A percentile compares a stretch with the other conserved stretches of the same genome.
Evolutionary conservation across 1,284 basidiomycete species (phyloP).

Genomic region (Mycena sp.): DNA sequence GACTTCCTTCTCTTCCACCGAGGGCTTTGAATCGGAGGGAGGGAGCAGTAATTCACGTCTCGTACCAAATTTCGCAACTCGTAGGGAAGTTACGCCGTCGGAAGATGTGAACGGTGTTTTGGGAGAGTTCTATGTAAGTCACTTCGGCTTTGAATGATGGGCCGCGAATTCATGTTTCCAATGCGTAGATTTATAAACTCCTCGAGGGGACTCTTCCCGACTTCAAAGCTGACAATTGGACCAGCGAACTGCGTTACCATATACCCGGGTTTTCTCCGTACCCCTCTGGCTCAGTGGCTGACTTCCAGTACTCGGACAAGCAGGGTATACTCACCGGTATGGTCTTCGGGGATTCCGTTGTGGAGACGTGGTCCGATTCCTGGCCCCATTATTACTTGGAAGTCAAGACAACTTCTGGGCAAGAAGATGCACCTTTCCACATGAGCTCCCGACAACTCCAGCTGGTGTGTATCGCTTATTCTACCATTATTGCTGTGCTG

Average conservation of each 20-base stretch:
- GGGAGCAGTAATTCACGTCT: background rate
- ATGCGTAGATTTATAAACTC: slow-evolving; percentile 10
- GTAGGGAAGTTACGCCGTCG: background rate
- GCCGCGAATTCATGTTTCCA: background rate
- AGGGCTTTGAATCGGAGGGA: background rate
- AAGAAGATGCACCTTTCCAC: slow-evolving; percentile 5
- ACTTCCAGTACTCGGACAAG: slow-evolving; percentile 6
- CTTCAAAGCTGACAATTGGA: slow-evolving; percentile 18
- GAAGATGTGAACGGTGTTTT: slow-evolving; percentile 3
- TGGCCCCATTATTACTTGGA: slow-evolving; percentile 19
- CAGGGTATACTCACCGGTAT: slow-evolving; percentile 5
- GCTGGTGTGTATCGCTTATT: background rate
- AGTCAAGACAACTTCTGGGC: slow-evolving; percentile 13
- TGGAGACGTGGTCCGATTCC: background rate
- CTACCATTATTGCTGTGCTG: too few species aligned
- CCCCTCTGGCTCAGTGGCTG: background rate
- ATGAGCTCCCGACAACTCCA: slow-evolving; percentile 7
- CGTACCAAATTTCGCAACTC: background rate
- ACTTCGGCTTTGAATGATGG: too few species aligned
- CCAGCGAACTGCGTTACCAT: slow-evolving; percentile 6
- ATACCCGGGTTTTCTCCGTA: slow-evolving; percentile 7
- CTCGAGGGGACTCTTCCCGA: background rate
- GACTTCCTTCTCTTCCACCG: background rate
- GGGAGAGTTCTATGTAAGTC: slow-evolving; percentile 12
- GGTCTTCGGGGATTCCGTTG: background rate